phyloP scores from a whole-genome alignment of 2,329 filamentous ascomycete genomes.

The Microsporum canis region DNA sequence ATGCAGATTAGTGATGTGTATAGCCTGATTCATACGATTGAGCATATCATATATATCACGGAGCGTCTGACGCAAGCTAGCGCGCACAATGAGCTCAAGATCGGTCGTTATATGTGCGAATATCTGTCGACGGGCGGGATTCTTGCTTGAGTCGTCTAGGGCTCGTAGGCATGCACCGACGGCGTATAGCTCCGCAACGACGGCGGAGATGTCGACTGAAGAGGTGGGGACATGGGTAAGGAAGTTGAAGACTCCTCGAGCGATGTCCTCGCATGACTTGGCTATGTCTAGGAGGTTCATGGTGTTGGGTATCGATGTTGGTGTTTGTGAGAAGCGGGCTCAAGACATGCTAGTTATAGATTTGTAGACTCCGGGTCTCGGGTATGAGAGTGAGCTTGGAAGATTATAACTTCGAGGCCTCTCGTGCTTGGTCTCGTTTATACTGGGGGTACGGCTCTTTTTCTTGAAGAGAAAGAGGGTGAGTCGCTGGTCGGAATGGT shows the following conservation, averaged over 20 bases:
- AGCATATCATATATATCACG: constrained; percentile 40
- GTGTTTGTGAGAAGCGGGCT: neutral
- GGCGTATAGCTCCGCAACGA: constrained; percentile 45
- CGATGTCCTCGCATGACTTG: constrained; percentile 43
- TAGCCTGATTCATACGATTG: constrained; percentile 24
- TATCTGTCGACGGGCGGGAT: constrained; percentile 29
- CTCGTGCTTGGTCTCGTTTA: too few species aligned
- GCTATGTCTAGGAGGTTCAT: constrained; percentile 36
- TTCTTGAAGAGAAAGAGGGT: too few species aligned
- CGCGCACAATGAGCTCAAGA: constrained; percentile 35
- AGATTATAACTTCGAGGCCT: neutral
- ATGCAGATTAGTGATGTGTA: constrained; percentile 10
- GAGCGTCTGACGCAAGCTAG: constrained; percentile 42
- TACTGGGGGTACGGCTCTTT: too few species aligned
- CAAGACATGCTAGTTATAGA: neutral
- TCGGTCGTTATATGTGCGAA: constrained; percentile 36
- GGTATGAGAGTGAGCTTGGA: neutral
- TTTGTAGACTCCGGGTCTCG: too few species aligned
- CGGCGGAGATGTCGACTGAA: constrained; percentile 42
- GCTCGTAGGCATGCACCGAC: constrained; percentile 42
- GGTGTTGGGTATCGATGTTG: neutral
- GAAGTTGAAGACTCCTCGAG: constrained; percentile 41
- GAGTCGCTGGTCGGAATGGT: too few species aligned
- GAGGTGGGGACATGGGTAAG: constrained; percentile 37
- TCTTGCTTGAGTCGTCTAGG: constrained; percentile 34